Conservation (phyloP, 148 eudicot genomes). For the Vaccinium corymbosum region DNA sequence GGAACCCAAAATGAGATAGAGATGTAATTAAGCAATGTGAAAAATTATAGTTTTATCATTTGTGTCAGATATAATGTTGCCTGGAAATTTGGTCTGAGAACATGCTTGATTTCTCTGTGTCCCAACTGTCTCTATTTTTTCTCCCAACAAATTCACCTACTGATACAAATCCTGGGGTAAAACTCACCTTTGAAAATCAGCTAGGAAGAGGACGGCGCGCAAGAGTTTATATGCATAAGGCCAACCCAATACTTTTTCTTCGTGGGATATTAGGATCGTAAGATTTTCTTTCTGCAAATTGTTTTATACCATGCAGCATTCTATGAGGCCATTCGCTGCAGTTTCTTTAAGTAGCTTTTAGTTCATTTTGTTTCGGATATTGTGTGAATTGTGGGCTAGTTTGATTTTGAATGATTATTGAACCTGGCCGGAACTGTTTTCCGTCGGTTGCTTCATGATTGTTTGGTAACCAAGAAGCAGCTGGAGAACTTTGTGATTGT, state of each 20-base stretch:
- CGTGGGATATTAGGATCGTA: too few species aligned
- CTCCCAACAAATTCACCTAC: too few species aligned
- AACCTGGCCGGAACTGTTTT: background rate
- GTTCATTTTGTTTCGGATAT: background rate
- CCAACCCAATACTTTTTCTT: too few species aligned
- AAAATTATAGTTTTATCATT: background rate
- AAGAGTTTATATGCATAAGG: too few species aligned
- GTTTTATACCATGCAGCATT: background rate
- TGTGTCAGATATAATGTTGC: background rate
- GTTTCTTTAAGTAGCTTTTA: background rate
- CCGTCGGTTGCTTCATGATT: background rate
- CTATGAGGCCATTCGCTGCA: background rate
- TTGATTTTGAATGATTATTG: background rate
- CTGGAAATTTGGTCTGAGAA: background rate
- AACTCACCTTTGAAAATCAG: too few species aligned
- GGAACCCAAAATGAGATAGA: background rate
- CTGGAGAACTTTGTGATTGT: background rate
- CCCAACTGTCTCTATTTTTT: background rate
- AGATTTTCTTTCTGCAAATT: background rate
- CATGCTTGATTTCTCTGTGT: background rate
- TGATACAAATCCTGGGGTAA: too few species aligned
- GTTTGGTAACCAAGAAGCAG: background rate
- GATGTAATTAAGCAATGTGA: background rate
- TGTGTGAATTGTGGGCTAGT: background rate
- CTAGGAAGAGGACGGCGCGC: too few species aligned